Percentiles rank a stretch among this genome's conserved stretches.
These are phyloP conservation scores for Penicillium sp. DNA, from an alignment of 2,329 filamentous ascomycete genomes.

Conservation along the genomic window DNA sequence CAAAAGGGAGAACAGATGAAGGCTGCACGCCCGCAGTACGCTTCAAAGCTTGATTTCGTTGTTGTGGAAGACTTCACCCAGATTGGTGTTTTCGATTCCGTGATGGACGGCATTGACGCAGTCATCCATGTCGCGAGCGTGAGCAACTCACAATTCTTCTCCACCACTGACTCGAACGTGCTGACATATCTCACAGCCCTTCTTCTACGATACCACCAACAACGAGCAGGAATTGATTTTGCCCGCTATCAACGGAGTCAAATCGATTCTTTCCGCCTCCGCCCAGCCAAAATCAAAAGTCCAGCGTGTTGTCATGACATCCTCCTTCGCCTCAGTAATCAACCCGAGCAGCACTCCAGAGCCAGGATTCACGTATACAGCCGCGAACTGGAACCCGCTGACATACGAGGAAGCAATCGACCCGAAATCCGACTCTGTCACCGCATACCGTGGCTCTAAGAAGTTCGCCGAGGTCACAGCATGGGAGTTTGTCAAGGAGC, in stretches of 20 bases:
- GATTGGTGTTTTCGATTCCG: slow-evolving; percentile 37
- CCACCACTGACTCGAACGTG: not conserved
- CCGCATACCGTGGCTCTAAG: slow-evolving; percentile 35
- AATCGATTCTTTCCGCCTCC: slow-evolving; percentile 40
- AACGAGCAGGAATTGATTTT: slow-evolving; percentile 46
- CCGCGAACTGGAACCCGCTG: slow-evolving; percentile 32
- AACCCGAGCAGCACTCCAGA: slow-evolving; percentile 16
- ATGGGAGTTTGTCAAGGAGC: slow-evolving; percentile 35
- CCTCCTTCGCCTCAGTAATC: slow-evolving; percentile 32
- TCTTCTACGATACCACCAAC: slow-evolving; percentile 45
- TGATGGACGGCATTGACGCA: slow-evolving; percentile 43
- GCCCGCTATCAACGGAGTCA: slow-evolving; percentile 49
- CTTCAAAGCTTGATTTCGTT: slow-evolving; percentile 43
- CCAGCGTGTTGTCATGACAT: slow-evolving; percentile 29
- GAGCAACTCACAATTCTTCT: slow-evolving; percentile 10
- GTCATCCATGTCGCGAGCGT: slow-evolving; percentile 50
- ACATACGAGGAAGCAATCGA: slow-evolving; percentile 28
- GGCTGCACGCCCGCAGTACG: slow-evolving; percentile 37
- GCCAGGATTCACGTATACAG: slow-evolving; percentile 27
- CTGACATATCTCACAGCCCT: slow-evolving; percentile 34
- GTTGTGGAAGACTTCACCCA: slow-evolving; percentile 45
- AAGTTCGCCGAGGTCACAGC: slow-evolving; percentile 32
- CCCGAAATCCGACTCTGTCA: slow-evolving; percentile 18
- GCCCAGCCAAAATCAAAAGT: slow-evolving; percentile 18
- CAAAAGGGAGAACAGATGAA: slow-evolving; percentile 36